phyloP scores from a whole-genome alignment of 2,329 filamentous ascomycete genomes.

The Exophiala alcalophila region DNA sequence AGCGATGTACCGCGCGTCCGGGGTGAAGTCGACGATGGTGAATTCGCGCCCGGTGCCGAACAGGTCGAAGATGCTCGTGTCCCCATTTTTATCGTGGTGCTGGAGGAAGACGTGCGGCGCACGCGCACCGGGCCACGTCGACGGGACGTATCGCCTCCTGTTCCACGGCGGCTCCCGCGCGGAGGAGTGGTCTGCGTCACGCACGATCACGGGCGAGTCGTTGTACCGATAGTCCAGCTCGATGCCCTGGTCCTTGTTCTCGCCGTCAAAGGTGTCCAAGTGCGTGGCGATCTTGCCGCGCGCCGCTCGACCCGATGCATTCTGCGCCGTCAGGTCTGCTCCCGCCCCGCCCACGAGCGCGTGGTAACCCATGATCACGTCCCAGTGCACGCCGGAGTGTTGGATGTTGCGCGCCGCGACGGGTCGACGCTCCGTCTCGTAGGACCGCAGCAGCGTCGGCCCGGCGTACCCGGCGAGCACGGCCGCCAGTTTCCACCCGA shows the following conservation, averaged over 20 bases:
- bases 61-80: constrained; percentile 32
- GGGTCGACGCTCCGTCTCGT: constrained; percentile 34
- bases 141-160: constrained; percentile 29
- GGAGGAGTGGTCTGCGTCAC: constrained; percentile 8
- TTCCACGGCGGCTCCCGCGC: constrained; percentile 26
- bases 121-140: constrained; percentile 34
- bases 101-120: constrained; percentile 36
- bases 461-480: constrained; percentile 33
- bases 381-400: constrained; percentile 25
- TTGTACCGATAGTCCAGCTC: constrained; percentile 31
- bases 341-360: constrained; percentile 1
- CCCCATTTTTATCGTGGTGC: constrained; percentile 31
- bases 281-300: constrained; percentile 8
- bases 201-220: constrained; percentile 23
- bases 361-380: constrained; percentile 9
- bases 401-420: constrained; percentile 33
- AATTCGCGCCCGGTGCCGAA: constrained; percentile 27
- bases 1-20: neutral
- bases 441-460: constrained; percentile 29
- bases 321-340: constrained; percentile 2
- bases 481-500: constrained; percentile 38
- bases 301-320: constrained; percentile 4
- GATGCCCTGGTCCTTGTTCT: constrained; percentile 28
- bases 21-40: constrained; percentile 25
- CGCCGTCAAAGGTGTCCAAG: constrained; percentile 8